A percentile compares a stretch with the other conserved stretches of the same genome.
phyloP scores from a whole-genome alignment of 176 grass and related monocot species.

The Saccharum spontaneum region DNA sequence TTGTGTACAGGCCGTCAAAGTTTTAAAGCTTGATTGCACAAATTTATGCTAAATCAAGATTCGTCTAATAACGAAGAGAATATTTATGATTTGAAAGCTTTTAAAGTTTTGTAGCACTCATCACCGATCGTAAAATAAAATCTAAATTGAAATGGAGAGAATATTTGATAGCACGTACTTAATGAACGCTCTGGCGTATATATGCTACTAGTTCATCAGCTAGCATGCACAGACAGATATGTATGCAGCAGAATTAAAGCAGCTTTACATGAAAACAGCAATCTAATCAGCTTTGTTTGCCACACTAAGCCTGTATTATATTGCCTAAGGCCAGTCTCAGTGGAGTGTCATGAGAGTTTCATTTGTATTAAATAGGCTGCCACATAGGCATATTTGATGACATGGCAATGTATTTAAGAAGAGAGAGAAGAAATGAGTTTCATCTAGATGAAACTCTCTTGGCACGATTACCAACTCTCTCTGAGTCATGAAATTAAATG shows the following conservation, averaged over 20 bases:
- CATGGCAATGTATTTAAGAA: too few species aligned
- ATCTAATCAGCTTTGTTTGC: constrained; percentile 17
- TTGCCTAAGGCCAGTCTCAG: too few species aligned
- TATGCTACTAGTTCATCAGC: not conserved
- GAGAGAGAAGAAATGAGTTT: too few species aligned
- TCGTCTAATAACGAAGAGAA: not conserved
- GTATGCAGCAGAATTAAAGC: too few species aligned
- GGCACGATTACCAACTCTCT: too few species aligned
- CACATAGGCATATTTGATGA: too few species aligned
- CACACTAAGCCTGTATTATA: constrained; percentile 2
- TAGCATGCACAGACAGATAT: too few species aligned
- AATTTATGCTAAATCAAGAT: not conserved
- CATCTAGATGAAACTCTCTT: too few species aligned
- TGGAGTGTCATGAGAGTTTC: too few species aligned
- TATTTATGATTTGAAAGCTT: not conserved
- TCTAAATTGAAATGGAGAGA: not conserved
- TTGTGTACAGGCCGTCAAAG: not conserved
- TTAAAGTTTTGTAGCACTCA: not conserved
- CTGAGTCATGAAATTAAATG: too few species aligned
- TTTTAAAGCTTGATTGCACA: not conserved
- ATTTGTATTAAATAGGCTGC: too few species aligned
- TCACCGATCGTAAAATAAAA: not conserved
- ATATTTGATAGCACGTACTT: not conserved
- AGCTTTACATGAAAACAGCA: not conserved
- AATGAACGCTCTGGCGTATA: not conserved